These are phyloP conservation scores for Skeletonema tropicum DNA, from an alignment of 108 stramenopile genomes.

Conservation along the genomic window DNA sequence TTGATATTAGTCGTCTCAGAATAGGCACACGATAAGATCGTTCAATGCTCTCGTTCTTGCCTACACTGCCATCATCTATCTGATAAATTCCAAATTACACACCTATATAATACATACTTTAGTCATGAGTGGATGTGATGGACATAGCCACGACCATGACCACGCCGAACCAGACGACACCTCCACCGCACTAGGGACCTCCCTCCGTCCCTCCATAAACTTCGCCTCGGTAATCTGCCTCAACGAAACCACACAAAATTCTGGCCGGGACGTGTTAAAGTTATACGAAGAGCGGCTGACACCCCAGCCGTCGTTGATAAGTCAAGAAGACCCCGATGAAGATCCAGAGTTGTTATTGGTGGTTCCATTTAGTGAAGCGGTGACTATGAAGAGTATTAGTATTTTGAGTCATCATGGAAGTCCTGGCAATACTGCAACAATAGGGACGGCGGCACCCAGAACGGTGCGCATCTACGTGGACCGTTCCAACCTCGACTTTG, in stretches of 20 bases:
- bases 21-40: too few species aligned
- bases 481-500: conserved; percentile 85
- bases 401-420: conserved; percentile 42
- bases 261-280: conserved; percentile 68
- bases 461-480: conserved; percentile 70
- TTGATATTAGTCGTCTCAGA: too few species aligned
- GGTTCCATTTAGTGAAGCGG: conserved; percentile 83
- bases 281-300: conserved; percentile 79
- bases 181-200: conserved; percentile 56
- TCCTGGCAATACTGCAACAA: neutral
- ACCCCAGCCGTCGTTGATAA: conserved; percentile 55
- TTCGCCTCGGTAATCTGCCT: conserved; percentile 68
- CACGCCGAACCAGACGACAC: conserved; percentile 71
- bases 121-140: conserved; percentile 54
- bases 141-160: conserved; percentile 85
- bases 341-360: conserved; percentile 80
- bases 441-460: conserved; percentile 54
- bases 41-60: too few species aligned
- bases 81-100: too few species aligned
- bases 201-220: conserved; percentile 77
- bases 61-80: too few species aligned
- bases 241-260: conserved; percentile 69
- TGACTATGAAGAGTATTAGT: conserved; percentile 63
- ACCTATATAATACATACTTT: too few species aligned
- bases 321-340: conserved; percentile 68